These are phyloP conservation scores for Ophiosphaerella narmari DNA, from an alignment of 2,329 filamentous ascomycete genomes.

Conservation along the genomic window DNA sequence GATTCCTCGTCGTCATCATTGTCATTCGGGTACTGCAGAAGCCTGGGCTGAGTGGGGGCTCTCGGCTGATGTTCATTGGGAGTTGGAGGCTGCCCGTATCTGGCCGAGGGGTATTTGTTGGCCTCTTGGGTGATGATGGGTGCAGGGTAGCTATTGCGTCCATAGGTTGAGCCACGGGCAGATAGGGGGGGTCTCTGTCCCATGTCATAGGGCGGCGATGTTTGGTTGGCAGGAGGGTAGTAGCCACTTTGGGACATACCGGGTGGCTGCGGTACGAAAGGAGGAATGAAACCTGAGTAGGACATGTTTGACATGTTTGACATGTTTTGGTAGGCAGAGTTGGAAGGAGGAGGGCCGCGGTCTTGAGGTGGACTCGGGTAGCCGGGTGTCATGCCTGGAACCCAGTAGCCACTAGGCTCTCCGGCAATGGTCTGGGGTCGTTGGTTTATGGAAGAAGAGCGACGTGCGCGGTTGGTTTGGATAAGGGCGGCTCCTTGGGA, in stretches of 20 bases:
- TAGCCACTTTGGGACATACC: constrained; percentile 15
- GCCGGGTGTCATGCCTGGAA: constrained; percentile 23
- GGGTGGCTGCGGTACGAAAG: constrained; percentile 8
- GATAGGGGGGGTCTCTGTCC: constrained; percentile 26
- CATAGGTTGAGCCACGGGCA: constrained; percentile 23
- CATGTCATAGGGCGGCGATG: constrained; percentile 26
- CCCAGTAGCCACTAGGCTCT: constrained; percentile 26
- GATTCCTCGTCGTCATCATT: constrained; percentile 16
- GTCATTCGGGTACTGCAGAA: constrained; percentile 5
- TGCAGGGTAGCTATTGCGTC: constrained; percentile 18
- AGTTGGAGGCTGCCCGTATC: constrained; percentile 23
- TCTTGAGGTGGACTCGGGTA: constrained; percentile 32
- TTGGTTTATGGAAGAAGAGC: constrained; percentile 26
- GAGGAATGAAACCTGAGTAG: constrained; percentile 1
- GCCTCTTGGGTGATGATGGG: constrained; percentile 30
- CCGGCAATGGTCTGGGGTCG: constrained; percentile 43
- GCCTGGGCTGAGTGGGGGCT: neutral
- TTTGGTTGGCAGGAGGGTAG: constrained; percentile 17
- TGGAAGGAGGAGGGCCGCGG: constrained; percentile 38
- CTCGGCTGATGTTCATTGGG: neutral
- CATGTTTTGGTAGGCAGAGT: constrained; percentile 32
- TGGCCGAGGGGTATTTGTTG: constrained; percentile 31
- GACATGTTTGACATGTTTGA: constrained; percentile 19
- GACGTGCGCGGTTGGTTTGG: constrained; percentile 33
- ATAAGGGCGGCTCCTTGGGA: constrained; percentile 32